These are phyloP conservation scores for Solanum bulbocastanum DNA, from an alignment of 257 asterid genomes.

Conservation along the genomic window DNA sequence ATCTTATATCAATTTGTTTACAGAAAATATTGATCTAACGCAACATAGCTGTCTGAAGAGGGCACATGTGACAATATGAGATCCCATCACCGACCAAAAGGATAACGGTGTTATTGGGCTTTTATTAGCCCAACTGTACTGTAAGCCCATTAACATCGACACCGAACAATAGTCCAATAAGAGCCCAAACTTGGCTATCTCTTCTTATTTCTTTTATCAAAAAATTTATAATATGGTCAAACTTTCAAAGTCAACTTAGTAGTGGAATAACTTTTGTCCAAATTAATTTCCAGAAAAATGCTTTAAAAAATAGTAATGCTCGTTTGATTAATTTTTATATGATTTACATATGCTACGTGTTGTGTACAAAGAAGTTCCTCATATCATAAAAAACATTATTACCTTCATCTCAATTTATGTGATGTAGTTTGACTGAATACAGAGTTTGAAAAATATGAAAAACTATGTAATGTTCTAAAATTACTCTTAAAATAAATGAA, in stretches of 20 bases:
- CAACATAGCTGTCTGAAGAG: not conserved
- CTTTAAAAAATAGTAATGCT: no score
- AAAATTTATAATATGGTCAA: not conserved
- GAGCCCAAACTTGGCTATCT: not conserved
- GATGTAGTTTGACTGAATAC: no score
- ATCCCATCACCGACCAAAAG: not conserved
- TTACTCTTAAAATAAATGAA: no score
- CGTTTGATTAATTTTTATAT: not conserved
- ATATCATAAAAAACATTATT: no score
- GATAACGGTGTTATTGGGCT: not conserved
- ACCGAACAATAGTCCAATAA: not conserved
- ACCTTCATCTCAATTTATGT: no score
- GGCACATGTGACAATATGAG: not conserved
- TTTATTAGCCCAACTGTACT: not conserved
- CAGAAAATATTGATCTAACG: not conserved
- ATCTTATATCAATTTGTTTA: not conserved
- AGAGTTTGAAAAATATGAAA: no score
- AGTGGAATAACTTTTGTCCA: not conserved
- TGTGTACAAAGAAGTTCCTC: not conserved
- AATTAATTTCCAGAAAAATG: not conserved
- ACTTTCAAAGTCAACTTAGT: not conserved
- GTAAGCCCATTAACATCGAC: not conserved
- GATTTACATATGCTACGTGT: no score
- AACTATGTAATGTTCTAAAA: no score
- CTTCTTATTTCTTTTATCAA: not conserved